Percentiles rank a stretch among this genome's conserved stretches.
phyloP scores from a whole-genome alignment of 2,329 filamentous ascomycete species.

The Aspergillus novofumigatus region DNA sequence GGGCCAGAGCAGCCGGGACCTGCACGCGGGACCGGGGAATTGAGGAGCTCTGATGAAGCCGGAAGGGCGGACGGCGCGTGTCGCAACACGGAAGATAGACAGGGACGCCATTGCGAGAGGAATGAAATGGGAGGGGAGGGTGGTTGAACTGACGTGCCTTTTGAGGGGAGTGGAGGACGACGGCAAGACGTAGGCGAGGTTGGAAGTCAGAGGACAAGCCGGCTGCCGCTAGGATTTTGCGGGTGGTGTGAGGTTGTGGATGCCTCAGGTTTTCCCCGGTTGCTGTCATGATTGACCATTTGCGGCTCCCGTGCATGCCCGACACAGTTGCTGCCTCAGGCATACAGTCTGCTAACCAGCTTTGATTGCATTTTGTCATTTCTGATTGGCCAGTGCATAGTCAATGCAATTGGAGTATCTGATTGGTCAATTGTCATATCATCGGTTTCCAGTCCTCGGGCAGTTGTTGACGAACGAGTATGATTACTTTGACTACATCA shows the following conservation, averaged over 20 bases:
- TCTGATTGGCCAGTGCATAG: conserved; percentile 23
- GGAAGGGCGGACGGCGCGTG: conserved; percentile 58
- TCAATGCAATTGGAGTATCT: background rate
- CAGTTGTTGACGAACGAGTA: too few species aligned
- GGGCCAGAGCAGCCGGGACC: conserved; percentile 51
- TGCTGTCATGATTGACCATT: conserved; percentile 12
- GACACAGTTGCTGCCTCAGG: conserved; percentile 26
- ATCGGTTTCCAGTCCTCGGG: too few species aligned
- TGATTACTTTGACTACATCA: too few species aligned
- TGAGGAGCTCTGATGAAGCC: conserved; percentile 62
- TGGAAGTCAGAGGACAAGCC: conserved; percentile 17
- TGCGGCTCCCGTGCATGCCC: conserved; percentile 18
- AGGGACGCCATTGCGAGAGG: conserved; percentile 58
- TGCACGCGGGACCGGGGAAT: conserved; percentile 56
- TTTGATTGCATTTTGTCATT: conserved; percentile 19
- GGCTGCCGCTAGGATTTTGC: conserved; percentile 33
- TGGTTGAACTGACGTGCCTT: conserved; percentile 20
- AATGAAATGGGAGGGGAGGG: conserved; percentile 23
- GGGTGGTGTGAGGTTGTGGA: conserved; percentile 33
- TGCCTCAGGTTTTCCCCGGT: conserved; percentile 18
- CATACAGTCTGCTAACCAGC: background rate
- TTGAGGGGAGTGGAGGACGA: conserved; percentile 10
- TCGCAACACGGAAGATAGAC: conserved; percentile 66
- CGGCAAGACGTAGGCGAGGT: conserved; percentile 20
- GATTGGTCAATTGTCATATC: conserved; percentile 7